Evolutionary conservation across 164 flowering plant genomes (phyloP).

Genomic region (Saururus chinensis): DNA sequence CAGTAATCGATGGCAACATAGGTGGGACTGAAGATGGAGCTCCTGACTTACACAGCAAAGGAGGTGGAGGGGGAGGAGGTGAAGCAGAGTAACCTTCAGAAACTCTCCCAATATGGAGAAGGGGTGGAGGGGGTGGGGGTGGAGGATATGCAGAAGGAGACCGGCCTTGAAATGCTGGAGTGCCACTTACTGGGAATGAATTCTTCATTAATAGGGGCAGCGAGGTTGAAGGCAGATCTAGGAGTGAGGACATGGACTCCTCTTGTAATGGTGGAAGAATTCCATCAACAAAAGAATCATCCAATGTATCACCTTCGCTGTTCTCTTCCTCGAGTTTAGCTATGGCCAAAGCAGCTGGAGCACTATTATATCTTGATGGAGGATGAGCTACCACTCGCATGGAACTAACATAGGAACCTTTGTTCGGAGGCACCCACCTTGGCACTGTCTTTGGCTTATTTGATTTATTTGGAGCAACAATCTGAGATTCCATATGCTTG

Average conservation of each 20-base stretch:
- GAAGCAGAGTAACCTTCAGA: too few relatives aligned
- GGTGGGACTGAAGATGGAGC: too few relatives aligned
- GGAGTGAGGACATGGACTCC: neutral
- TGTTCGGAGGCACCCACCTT: constrained; percentile 63
- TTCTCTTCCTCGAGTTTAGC: constrained; percentile 30
- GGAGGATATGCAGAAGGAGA: neutral
- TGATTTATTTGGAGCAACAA: constrained; percentile 15
- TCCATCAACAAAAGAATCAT: constrained; percentile 12
- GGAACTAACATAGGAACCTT: constrained; percentile 37
- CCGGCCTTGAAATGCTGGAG: neutral
- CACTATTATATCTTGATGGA: constrained; percentile 69
- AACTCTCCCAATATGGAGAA: too few relatives aligned
- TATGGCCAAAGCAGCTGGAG: constrained; percentile 44
- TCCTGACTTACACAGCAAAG: too few relatives aligned
- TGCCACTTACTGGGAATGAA: neutral
- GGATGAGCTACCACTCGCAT: constrained; percentile 50
- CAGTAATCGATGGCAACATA: too few relatives aligned
- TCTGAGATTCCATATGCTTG: constrained; percentile 37
- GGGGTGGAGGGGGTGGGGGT: constrained; percentile 3
- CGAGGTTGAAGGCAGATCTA: neutral
- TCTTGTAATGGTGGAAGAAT: neutral
- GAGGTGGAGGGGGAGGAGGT: neutral
- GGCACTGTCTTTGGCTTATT: constrained; percentile 48
- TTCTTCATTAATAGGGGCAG: neutral
- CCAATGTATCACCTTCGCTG: constrained; percentile 15